phyloP scores from a whole-genome alignment of 2,329 filamentous ascomycete genomes.

The Boeremia exigua region DNA sequence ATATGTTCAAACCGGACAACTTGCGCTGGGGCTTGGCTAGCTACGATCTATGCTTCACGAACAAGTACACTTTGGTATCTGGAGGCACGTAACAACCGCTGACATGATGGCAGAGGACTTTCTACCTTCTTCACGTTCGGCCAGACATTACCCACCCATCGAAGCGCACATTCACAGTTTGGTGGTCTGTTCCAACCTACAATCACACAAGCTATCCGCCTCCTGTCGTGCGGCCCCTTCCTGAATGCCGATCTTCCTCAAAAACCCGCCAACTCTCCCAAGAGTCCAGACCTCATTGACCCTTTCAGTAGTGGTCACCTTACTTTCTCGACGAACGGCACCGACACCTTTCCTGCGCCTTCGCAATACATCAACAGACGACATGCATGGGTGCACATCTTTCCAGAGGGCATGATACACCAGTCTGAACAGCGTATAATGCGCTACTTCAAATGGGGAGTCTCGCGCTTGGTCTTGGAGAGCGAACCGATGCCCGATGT shows the following conservation, averaged over 20 bases:
- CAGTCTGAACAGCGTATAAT: slow-evolving; percentile 80
- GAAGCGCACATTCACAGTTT: slow-evolving; percentile 74
- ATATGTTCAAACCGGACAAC: slow-evolving; percentile 74
- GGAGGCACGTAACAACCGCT: slow-evolving; percentile 12
- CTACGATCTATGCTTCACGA: slow-evolving; percentile 94
- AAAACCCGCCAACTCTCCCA: slow-evolving; percentile 31
- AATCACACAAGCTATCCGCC: slow-evolving; percentile 81
- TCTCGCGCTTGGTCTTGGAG: slow-evolving; percentile 90
- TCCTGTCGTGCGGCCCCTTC: slow-evolving; percentile 71
- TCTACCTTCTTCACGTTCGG: slow-evolving; percentile 86
- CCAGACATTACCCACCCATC: slow-evolving; percentile 89
- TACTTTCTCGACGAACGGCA: slow-evolving; percentile 70
- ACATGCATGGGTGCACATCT: slow-evolving; percentile 90
- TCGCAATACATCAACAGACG: slow-evolving; percentile 73
- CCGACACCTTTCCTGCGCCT: slow-evolving; percentile 72
- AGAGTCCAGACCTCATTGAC: slow-evolving; percentile 52
- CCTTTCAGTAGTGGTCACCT: slow-evolving; percentile 61
- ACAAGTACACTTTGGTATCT: slow-evolving; percentile 63
- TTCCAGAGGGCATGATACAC: slow-evolving; percentile 93
- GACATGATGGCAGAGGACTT: slow-evolving; percentile 59
- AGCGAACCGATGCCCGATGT: slow-evolving; percentile 85
- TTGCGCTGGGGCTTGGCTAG: slow-evolving; percentile 89
- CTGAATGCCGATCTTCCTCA: slow-evolving; percentile 28
- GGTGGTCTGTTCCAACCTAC: slow-evolving; percentile 92
- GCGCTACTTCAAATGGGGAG: slow-evolving; percentile 98